Conservation (phyloP, 2,329 filamentous ascomycete genomes). For the Alternaria novae-zelandiae region DNA sequence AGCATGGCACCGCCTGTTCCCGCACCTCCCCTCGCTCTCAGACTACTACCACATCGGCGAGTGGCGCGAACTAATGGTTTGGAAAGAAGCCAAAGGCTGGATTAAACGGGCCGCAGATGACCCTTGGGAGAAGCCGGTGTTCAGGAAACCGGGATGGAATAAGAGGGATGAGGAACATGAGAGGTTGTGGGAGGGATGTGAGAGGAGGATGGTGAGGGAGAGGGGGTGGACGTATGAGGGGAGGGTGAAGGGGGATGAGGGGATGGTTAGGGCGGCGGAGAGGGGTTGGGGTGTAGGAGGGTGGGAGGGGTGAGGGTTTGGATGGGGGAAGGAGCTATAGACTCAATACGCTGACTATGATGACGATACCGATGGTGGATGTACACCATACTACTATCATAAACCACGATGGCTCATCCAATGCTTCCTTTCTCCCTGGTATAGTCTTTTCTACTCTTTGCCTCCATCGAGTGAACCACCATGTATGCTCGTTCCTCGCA, state of each 20-base stretch:
- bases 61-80: neutral
- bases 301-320: neutral
- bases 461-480: neutral
- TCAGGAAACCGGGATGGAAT: neutral
- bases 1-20: neutral
- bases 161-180: neutral
- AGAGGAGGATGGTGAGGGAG: neutral
- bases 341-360: neutral
- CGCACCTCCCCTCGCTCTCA: neutral
- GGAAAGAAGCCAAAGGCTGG: neutral
- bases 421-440: fast-evolving
- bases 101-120: neutral
- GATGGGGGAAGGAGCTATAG: no score
- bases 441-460: neutral
- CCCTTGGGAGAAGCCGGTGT: neutral
- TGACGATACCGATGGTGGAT: neutral
- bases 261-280: neutral
- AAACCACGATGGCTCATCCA: neutral
- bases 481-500: neutral
- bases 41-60: neutral
- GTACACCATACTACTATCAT: neutral
- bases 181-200: neutral
- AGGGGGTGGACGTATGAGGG: no score
- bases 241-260: neutral
- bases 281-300: neutral